These are phyloP conservation scores for Kalmanozyma brasiliensis DNA, from an alignment of 1,284 basidiomycete species.

Conservation along the genomic window DNA sequence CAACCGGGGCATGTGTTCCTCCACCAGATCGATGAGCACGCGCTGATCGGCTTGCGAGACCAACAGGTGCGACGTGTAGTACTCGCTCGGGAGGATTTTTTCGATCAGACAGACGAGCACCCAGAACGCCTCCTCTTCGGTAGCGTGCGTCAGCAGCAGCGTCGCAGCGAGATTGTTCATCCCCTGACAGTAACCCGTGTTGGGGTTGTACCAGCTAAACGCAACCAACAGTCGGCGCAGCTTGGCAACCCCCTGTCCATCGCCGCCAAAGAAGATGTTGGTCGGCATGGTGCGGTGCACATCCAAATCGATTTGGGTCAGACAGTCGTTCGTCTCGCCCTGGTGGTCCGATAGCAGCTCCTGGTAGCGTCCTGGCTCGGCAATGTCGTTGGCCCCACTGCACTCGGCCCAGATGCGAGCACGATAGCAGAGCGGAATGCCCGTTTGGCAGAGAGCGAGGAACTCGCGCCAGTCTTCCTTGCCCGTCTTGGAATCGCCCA, in stretches of 20 bases:
- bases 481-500: constrained; percentile 76
- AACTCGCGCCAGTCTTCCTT: constrained; percentile 83
- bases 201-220: constrained; percentile 78
- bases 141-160: constrained; percentile 87
- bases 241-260: constrained; percentile 92
- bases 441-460: constrained; percentile 79
- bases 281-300: constrained; percentile 81
- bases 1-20: constrained; percentile 80
- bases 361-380: constrained; percentile 88
- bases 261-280: constrained; percentile 95
- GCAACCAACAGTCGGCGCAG: constrained; percentile 86
- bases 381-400: constrained; percentile 87
- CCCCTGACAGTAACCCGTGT: constrained; percentile 70
- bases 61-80: constrained; percentile 69
- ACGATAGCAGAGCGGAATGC: constrained; percentile 88
- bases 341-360: constrained; percentile 78
- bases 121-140: constrained; percentile 98
- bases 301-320: constrained; percentile 94
- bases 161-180: constrained; percentile 97
- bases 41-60: constrained; percentile 93
- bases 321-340: constrained; percentile 72
- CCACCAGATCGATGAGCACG: constrained; percentile 87
- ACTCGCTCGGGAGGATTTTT: constrained; percentile 69
- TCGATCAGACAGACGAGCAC: constrained; percentile 82
- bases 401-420: constrained; percentile 89